Conservation (phyloP, 2,329 filamentous ascomycete genomes). For the Penicillium italicum region DNA sequence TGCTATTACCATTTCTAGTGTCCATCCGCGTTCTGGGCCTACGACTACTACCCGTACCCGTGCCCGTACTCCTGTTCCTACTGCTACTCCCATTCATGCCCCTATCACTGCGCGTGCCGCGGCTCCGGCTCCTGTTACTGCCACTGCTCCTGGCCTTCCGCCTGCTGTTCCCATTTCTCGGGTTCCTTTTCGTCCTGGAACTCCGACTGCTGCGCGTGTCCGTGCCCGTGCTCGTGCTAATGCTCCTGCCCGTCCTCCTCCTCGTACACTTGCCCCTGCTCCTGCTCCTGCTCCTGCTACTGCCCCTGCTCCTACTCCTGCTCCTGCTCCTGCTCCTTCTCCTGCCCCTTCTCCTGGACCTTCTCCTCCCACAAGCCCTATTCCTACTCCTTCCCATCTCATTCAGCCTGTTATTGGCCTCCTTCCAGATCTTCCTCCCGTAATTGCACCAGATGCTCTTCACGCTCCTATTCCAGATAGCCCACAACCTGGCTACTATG, state of each 20-base stretch:
- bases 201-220: background rate
- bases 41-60: no score
- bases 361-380: background rate
- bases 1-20: background rate
- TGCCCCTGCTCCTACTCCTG: no score
- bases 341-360: no score
- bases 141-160: background rate
- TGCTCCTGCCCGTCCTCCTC: background rate
- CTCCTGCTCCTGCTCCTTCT: background rate
- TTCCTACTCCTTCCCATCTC: no score
- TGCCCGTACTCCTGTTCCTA: no score
- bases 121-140: no score
- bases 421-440: background rate
- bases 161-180: background rate
- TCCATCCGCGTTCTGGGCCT: no score
- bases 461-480: background rate
- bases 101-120: no score
- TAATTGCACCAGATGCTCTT: background rate
- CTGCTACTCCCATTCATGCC: no score
- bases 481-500: background rate
- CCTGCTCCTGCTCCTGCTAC: no score
- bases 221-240: background rate
- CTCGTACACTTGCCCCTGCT: no score
- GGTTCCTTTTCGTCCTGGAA: background rate
- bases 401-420: background rate